A percentile compares a stretch with the other conserved stretches of the same genome.
Conservation (phyloP, 2,329 filamentous ascomycete genomes). For the Fusarium sp. region DNA sequence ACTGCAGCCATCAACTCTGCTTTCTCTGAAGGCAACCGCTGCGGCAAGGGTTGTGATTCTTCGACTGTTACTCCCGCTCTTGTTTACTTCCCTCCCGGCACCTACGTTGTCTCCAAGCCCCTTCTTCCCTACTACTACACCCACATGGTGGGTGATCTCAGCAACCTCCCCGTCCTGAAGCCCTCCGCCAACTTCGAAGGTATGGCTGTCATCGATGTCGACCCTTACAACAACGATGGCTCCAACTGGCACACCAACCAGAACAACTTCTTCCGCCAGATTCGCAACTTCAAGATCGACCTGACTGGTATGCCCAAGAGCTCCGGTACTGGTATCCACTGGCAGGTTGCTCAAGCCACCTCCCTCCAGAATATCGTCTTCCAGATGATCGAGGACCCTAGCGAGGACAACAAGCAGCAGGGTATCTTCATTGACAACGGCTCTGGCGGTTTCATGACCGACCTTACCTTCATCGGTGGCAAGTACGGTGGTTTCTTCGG, state of each 20-base stretch:
- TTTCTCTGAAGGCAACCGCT: slow-evolving; percentile 81
- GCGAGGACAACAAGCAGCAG: slow-evolving; percentile 73
- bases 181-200: slow-evolving; percentile 77
- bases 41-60: slow-evolving; percentile 84
- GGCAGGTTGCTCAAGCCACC: slow-evolving; percentile 87
- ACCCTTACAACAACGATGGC: slow-evolving; percentile 80
- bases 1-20: slow-evolving; percentile 89
- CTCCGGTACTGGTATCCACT: slow-evolving; percentile 78
- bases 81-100: slow-evolving; percentile 91
- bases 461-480: slow-evolving; percentile 86
- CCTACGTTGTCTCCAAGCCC: slow-evolving; percentile 82
- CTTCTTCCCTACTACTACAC: slow-evolving; percentile 93
- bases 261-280: slow-evolving; percentile 84
- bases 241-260: slow-evolving; percentile 84
- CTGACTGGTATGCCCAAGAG: slow-evolving; percentile 71
- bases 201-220: slow-evolving; percentile 88
- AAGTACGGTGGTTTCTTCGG: slow-evolving; percentile 82
- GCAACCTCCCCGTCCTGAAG: slow-evolving; percentile 79
- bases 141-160: slow-evolving; percentile 86
- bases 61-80: slow-evolving; percentile 85
- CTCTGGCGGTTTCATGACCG: slow-evolving; percentile 84
- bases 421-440: slow-evolving; percentile 89
- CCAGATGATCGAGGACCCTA: slow-evolving; percentile 77
- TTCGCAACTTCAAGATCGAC: slow-evolving; percentile 86
- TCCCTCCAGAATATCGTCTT: slow-evolving; percentile 84